Evolutionary conservation across 2,329 filamentous ascomycete species (phyloP).

Genomic region (Dichotomopilus funicola): DNA sequence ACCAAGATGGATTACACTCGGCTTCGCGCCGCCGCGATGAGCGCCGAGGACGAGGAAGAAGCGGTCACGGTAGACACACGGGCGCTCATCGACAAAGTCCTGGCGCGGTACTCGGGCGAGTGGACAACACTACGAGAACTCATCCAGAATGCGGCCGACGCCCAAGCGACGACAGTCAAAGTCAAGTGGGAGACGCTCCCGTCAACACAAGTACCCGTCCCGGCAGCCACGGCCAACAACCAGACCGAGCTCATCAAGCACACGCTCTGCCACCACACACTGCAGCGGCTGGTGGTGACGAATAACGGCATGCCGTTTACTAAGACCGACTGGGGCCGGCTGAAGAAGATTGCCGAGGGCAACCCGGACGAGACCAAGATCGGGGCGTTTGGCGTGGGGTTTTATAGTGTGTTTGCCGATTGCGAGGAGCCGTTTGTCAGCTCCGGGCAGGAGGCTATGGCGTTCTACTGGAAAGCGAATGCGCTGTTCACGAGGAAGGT

Average conservation of each 20-base stretch:
- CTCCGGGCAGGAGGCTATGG: constrained; percentile 88
- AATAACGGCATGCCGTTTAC: constrained; percentile 89
- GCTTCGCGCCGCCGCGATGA: constrained; percentile 80
- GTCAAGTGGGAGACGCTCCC: constrained; percentile 90
- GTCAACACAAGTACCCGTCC: constrained; percentile 69
- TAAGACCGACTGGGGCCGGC: constrained; percentile 81
- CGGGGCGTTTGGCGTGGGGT: constrained; percentile 94
- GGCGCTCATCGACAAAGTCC: constrained; percentile 93
- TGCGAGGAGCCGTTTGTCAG: constrained; percentile 97
- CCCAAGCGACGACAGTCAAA: constrained; percentile 79
- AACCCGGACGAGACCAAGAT: constrained; percentile 99
- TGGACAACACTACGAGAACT: constrained; percentile 87
- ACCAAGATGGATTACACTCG: constrained; percentile 61
- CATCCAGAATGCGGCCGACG: constrained; percentile 97
- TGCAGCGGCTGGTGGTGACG: constrained; percentile 80
- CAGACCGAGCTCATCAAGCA: constrained; percentile 73
- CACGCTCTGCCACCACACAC: constrained; percentile 73
- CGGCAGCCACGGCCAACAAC: constrained; percentile 47
- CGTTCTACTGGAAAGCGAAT: constrained; percentile 99
- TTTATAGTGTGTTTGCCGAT: constrained; percentile 97
- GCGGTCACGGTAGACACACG: constrained; percentile 97
- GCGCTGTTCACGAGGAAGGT: constrained; percentile 87
- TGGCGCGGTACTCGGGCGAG: constrained; percentile 93
- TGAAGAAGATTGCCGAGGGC: constrained; percentile 97
- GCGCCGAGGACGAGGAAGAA: constrained; percentile 76